phyloP scores from a whole-genome alignment of 805 yeast genomes.

The Kluyveromyces dobzhanskii region DNA sequence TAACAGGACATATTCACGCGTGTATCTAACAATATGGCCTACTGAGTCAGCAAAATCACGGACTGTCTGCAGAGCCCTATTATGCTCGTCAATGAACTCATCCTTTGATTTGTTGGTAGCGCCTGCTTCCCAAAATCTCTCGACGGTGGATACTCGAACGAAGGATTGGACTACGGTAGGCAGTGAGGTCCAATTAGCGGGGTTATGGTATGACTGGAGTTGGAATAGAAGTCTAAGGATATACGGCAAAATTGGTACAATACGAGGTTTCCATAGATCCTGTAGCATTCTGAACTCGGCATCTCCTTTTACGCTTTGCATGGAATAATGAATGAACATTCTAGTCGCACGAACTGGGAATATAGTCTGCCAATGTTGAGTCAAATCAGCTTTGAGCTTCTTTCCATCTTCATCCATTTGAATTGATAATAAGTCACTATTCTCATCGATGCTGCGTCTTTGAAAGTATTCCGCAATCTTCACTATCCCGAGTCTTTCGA shows the following conservation, averaged over 20 bases:
- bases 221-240: constrained; percentile 80
- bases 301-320: constrained; percentile 79
- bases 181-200: constrained; percentile 79
- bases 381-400: constrained; percentile 62
- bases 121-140: constrained; percentile 98
- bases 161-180: constrained; percentile 89
- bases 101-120: constrained; percentile 91
- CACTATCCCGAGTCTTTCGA: constrained; percentile 95
- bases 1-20: constrained; percentile 89
- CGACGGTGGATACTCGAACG: constrained; percentile 82
- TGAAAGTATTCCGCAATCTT: constrained; percentile 87
- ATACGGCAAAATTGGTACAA: constrained; percentile 86
- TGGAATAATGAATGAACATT: constrained; percentile 88
- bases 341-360: constrained; percentile 96
- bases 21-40: constrained; percentile 91
- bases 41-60: constrained; percentile 97
- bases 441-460: constrained; percentile 68
- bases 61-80: constrained; percentile 85
- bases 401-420: constrained; percentile 88
- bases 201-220: constrained; percentile 90
- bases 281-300: constrained; percentile 61
- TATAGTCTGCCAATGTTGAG: constrained; percentile 86
- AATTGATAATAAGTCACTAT: constrained; percentile 65
- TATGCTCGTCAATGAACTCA: constrained; percentile 88
- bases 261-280: constrained; percentile 84